Conservation (phyloP, 495 filamentous ascomycete genomes). For the Penicillium psychrofluorescens region DNA sequence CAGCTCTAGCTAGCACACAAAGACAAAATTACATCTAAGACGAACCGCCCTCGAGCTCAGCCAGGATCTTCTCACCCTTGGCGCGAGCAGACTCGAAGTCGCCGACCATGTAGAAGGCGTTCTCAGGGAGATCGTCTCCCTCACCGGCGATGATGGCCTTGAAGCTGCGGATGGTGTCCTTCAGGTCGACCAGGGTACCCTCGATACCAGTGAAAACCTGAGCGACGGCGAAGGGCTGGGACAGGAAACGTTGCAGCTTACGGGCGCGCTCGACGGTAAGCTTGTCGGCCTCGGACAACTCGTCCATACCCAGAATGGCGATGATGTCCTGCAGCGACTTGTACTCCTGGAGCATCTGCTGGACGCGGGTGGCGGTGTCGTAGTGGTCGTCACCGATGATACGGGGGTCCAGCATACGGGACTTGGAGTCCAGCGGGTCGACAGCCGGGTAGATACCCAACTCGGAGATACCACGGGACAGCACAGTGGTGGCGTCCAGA, state of each 20-base stretch:
- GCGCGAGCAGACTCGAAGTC: conserved; percentile 85
- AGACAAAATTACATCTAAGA: conserved; percentile 48
- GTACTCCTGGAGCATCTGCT: conserved; percentile 99
- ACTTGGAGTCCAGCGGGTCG: conserved; percentile 99
- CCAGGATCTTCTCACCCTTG: conserved; percentile 99
- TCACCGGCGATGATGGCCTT: conserved; percentile 95
- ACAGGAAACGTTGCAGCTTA: conserved; percentile 99
- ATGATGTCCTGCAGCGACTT: conserved; percentile 99
- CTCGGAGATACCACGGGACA: conserved; percentile 99
- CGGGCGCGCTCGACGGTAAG: conserved; percentile 99
- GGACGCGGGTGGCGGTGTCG: conserved; percentile 84
- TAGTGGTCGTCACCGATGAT: conserved; percentile 98
- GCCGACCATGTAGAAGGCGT: conserved; percentile 98
- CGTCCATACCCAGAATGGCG: conserved; percentile 99
- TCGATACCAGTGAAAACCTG: conserved; percentile 99
- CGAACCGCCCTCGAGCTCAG: conserved; percentile 78
- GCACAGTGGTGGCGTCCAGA: conserved; percentile 99
- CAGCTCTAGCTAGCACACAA: conserved; percentile 23
- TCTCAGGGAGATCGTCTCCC: conserved; percentile 91
- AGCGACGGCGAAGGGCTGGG: conserved; percentile 97
- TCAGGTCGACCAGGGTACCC: conserved; percentile 92
- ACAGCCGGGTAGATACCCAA: conserved; percentile 99
- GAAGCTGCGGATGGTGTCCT: conserved; percentile 96
- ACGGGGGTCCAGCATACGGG: conserved; percentile 98
- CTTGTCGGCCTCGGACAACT: conserved; percentile 97